These are phyloP conservation scores for Pestalotiopsis sp. DNA, from an alignment of 2,329 filamentous ascomycete species.

Conservation along the genomic window DNA sequence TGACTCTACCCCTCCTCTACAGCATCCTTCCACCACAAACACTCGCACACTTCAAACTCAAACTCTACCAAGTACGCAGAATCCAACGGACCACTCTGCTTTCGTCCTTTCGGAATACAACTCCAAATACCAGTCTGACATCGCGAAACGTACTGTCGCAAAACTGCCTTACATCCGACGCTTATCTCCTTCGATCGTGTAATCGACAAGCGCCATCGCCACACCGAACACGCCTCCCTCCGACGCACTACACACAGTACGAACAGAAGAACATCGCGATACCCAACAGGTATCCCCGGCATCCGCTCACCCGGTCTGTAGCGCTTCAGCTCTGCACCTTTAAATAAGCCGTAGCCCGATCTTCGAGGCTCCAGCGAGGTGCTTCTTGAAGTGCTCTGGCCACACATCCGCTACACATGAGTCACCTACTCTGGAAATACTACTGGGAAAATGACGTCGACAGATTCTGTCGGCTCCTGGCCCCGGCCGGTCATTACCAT, in stretches of 20 bases:
- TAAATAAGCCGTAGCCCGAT: constrained; percentile 85
- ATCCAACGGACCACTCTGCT: background rate
- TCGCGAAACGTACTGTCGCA: background rate
- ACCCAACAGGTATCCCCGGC: constrained; percentile 14
- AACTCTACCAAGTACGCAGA: background rate
- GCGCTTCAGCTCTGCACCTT: constrained; percentile 61
- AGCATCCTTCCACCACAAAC: background rate
- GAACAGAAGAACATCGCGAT: background rate
- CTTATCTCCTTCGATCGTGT: constrained; percentile 13
- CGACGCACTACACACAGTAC: background rate
- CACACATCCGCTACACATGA: constrained; percentile 68
- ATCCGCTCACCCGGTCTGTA: constrained; percentile 14
- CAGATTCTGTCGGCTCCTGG: constrained; percentile 85
- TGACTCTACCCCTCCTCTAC: background rate
- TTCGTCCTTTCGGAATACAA: background rate
- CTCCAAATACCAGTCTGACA: background rate
- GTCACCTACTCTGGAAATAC: constrained; percentile 93
- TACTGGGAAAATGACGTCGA: constrained; percentile 99
- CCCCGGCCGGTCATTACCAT: constrained; percentile 60
- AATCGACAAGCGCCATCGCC: background rate
- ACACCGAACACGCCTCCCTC: background rate
- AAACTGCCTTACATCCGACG: constrained; percentile 10
- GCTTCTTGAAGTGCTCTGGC: constrained; percentile 58
- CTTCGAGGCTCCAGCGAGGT: constrained; percentile 82
- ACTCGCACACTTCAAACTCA: background rate